Base-by-base conservation (phyloP, 2,329 filamentous ascomycete species). In the Epichloe hybrida region DNA sequence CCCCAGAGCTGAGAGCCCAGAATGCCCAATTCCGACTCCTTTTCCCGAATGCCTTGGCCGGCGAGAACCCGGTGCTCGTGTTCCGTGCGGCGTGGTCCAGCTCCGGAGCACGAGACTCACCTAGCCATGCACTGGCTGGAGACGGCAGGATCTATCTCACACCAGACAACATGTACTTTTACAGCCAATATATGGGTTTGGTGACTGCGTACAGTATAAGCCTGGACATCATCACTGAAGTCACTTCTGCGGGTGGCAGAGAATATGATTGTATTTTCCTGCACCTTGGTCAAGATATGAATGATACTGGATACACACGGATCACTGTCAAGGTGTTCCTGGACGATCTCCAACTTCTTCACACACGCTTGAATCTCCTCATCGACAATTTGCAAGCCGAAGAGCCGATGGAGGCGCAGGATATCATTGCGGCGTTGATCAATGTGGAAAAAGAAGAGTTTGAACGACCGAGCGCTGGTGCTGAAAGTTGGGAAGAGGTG, bases 211-310 rank as follows among this genome's bases (percentile, higher is more conserved):
- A 89, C 48, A 80, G 80, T 15, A 80, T 94, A 47, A 81, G 77
- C 50, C 73, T 98, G 52, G 77, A 83, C 50, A 81, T 78, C 46
- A 88, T 98, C 51, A 81, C 81, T 8, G 93, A 97, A 66, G 88
- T 97, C 41, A 96, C 88, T 23, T 87, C 87, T 38, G 88, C 88
- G 2, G 84, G 88, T 12, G 93, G 93, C 20, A 84, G 84, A 62
- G 89, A 96, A 59, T 95, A 88, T 62, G 93, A 98, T 67, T 95
- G 90, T 64, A 77, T 97, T 34, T 95, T 89, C 64, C 68, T 98
- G 39, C 90, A 96, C 61, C 75, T 81, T 4, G 71, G 72, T 49
- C 82, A 84, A 59, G 76, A 83, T 46, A 72, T 72, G 42, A 77
- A 77, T 50, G 78, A 80, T 52, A 79, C 76, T 42, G 81, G 78